Evolutionary conservation across 192 early-diverging fungal genomes (phyloP).

Genomic region (Entomortierella lignicola): DNA sequence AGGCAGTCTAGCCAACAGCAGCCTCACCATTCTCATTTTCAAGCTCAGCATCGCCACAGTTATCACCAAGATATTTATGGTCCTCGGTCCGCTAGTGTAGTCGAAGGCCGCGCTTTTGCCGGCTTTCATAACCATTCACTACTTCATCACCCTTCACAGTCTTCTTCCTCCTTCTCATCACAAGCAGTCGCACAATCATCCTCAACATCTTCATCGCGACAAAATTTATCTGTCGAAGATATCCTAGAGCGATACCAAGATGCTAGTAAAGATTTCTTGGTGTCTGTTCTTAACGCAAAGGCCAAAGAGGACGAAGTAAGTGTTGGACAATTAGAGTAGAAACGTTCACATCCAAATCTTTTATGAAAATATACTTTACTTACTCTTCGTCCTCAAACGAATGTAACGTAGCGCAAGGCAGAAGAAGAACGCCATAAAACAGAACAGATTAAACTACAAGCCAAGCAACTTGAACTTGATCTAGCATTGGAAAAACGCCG

Average conservation of each 20-base stretch:
- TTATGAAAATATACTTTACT: background rate
- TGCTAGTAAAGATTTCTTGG: conserved; percentile 51
- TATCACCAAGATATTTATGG: conserved; percentile 46
- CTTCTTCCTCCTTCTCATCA: conserved; percentile 12
- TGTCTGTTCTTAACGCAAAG: conserved; percentile 45
- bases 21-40: conserved; percentile 19
- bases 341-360: too few relatives aligned
- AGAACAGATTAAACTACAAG: conserved; percentile 53
- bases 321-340: background rate
- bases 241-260: conserved; percentile 50
- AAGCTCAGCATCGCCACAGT: conserved; percentile 18
- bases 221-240: conserved; percentile 27
- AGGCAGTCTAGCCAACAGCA: conserved; percentile 5
- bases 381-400: background rate
- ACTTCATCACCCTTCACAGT: conserved; percentile 12
- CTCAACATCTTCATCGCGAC: conserved; percentile 2
- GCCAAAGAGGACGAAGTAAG: conserved; percentile 52
- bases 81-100: conserved; percentile 40
- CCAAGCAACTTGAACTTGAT: conserved; percentile 56
- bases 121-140: conserved; percentile 31
- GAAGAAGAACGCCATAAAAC: conserved; percentile 60
- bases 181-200: background rate
- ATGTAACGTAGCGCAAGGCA: conserved; percentile 38
- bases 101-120: conserved; percentile 44
- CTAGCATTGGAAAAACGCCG: conserved; percentile 35